A percentile compares a stretch with the other conserved stretches of the same genome.
These are phyloP conservation scores for Berberis vulgaris DNA, from an alignment of 164 flowering plant genomes.

Conservation along the genomic window DNA sequence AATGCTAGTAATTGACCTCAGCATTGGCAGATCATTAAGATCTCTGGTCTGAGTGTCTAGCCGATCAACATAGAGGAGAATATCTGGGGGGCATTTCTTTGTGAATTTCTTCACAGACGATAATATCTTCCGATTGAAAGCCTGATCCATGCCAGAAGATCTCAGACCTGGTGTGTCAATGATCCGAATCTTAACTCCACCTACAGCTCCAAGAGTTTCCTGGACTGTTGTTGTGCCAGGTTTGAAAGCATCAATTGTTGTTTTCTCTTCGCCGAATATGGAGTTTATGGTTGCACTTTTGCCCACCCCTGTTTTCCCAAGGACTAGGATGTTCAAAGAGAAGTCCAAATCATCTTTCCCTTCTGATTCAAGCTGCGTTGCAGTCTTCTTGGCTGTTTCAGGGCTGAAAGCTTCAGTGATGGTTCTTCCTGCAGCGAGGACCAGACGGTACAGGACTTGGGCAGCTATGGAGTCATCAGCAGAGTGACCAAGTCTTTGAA, in stretches of 20 bases:
- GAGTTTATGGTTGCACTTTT: constrained; percentile 97
- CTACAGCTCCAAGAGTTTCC: constrained; percentile 54
- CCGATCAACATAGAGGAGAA: constrained; percentile 80
- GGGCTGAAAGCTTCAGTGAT: constrained; percentile 41
- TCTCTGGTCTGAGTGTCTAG: constrained; percentile 75
- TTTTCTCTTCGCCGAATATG: constrained; percentile 69
- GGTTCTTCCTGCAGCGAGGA: constrained; percentile 62
- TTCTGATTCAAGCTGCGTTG: constrained; percentile 48
- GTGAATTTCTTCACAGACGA: constrained; percentile 58
- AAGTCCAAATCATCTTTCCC: constrained; percentile 54
- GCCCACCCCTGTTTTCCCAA: constrained; percentile 95
- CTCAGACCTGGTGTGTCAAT: constrained; percentile 85
- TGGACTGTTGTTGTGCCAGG: constrained; percentile 55
- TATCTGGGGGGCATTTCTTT: constrained; percentile 72
- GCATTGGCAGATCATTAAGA: constrained; percentile 75
- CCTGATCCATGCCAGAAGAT: constrained; percentile 68
- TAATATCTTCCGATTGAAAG: constrained; percentile 45
- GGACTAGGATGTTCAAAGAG: constrained; percentile 66
- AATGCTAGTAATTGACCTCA: constrained; percentile 46
- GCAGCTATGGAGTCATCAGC: constrained; percentile 68
- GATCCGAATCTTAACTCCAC: constrained; percentile 69
- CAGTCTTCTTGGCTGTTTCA: constrained; percentile 64
- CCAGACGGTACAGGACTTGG: constrained; percentile 77
- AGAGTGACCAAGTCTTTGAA: constrained; percentile 71
- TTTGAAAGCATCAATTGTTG: constrained; percentile 55